phyloP scores from a whole-genome alignment of 2,329 filamentous ascomycete genomes.

The Graphilbum ipis-grandicollis region DNA sequence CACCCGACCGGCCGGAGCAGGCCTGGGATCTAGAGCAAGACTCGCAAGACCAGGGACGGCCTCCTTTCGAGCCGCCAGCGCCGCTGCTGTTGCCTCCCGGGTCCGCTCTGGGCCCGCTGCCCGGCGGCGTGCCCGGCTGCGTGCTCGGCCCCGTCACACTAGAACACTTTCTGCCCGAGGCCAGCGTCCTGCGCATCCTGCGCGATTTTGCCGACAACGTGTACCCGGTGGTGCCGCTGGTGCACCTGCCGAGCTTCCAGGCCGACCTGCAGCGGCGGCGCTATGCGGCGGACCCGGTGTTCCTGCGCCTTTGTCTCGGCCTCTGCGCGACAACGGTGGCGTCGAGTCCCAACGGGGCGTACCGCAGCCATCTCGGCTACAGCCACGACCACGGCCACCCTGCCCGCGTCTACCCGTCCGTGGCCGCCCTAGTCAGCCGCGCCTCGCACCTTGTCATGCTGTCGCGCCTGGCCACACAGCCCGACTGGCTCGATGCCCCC shows the following conservation, averaged over 20 bases:
- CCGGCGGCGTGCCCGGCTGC: constrained; percentile 1
- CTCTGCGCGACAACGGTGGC: constrained; percentile 11
- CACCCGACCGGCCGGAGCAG: neutral
- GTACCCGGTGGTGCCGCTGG: constrained; percentile 10
- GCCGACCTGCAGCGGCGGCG: constrained; percentile 2
- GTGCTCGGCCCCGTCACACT: constrained; percentile 4
- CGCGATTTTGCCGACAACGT: constrained; percentile 9
- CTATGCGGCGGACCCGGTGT: constrained; percentile 8
- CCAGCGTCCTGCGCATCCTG: constrained; percentile 8
- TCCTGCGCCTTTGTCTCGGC: constrained; percentile 10
- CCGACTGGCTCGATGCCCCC: neutral
- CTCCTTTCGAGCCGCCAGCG: too few species aligned
- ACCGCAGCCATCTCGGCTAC: too few species aligned
- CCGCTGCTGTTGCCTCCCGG: neutral
- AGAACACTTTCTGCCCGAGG: constrained; percentile 9
- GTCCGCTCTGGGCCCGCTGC: neutral
- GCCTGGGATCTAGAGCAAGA: too few species aligned
- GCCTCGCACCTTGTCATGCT: neutral
- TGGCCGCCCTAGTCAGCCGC: neutral
- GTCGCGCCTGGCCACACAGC: neutral
- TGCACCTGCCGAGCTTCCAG: constrained; percentile 9
- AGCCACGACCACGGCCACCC: too few species aligned
- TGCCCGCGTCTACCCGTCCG: neutral
- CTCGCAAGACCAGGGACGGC: too few species aligned
- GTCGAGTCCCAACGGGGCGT: constrained; percentile 9